Base-by-base conservation (phyloP, 2,329 filamentous ascomycete species). In the Trichophyton benhamiae region DNA sequence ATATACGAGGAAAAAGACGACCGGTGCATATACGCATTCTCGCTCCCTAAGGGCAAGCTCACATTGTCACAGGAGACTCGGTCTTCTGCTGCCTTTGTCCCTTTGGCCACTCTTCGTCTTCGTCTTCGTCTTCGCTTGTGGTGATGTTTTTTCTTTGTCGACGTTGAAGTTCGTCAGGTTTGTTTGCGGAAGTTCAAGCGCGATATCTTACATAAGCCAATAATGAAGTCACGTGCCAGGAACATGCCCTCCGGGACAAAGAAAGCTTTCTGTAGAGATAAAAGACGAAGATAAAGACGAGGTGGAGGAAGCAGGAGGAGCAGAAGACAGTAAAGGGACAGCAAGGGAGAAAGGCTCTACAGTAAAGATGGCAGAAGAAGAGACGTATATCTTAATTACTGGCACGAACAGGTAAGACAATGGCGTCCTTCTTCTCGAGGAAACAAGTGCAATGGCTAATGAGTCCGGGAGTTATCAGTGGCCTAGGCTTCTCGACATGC, bases 401-500 rank as follows among this genome's bases (percentile, higher is more conserved):
- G 90, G 90, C 60, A 88, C 89, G 41, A 95, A 95, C 74, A 91
- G n/a, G 42, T 49, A 30, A 49, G 11, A 3, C 3, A 25, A 25
- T 30, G 27, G 20, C 11, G 13, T n/a, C 4, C 3, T 3, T 30
- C 1, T 42, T 53, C 20, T 13, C 17, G 20, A 11, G 7, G 11
- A 22, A 49, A 25, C n/a, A 17, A 0, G 46, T 3, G 22, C 46
- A 49, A 49, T 49, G 8, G 46, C 46, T 49, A 49, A 49, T 5
- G 8, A 25, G 22, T 49, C 42, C 17, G 33, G 33, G 9, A 15
- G 58, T 44, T 42, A 15, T 57, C 61, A 96, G 92, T 72, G 92
- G 92, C 63, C 84, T 96, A 52, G 92, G 92, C 52, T 87, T 92
- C 68, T 86, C 87, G 61, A 91, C 89, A 67, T 88, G 88, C 72